A percentile compares a stretch with the other conserved stretches of the same genome.
Evolutionary conservation across 768 basidiomycete species (phyloP).

Genomic region (Filobasidium floriforme): DNA sequence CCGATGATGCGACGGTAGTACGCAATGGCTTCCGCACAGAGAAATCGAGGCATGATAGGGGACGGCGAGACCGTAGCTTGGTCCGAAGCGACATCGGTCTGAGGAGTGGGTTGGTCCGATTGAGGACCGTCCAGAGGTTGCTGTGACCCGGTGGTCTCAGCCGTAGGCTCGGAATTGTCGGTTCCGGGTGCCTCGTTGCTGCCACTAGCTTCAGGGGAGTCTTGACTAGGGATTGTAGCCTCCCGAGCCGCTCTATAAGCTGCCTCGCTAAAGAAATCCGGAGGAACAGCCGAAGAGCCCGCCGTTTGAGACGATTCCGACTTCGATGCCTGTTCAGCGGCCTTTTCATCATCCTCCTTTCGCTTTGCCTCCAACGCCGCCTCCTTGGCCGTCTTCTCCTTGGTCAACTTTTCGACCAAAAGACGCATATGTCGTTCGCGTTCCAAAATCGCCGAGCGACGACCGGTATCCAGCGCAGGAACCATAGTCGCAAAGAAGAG

Average conservation of each 20-base stretch:
- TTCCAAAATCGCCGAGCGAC: background rate
- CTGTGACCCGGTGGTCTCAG: background rate
- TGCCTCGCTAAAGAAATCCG: too few relatives aligned
- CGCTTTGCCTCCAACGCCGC: background rate
- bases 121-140: background rate
- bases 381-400: background rate
- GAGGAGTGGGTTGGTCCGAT: background rate
- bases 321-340: background rate
- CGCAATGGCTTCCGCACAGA: conserved; percentile 2
- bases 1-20: conserved; percentile 9
- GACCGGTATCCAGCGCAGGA: background rate
- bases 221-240: background rate
- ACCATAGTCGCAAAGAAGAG: background rate
- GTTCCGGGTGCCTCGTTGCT: background rate
- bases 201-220: background rate
- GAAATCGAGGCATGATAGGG: background rate
- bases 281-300: too few relatives aligned
- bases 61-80: background rate
- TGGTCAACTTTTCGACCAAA: background rate
- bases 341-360: background rate
- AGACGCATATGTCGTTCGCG: conserved; percentile 1
- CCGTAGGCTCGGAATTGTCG: background rate
- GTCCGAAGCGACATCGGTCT: background rate
- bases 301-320: too few relatives aligned
- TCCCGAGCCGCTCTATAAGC: background rate